phyloP scores from a whole-genome alignment of 495 filamentous ascomycete genomes.

The Chlorociboria aeruginascens region DNA sequence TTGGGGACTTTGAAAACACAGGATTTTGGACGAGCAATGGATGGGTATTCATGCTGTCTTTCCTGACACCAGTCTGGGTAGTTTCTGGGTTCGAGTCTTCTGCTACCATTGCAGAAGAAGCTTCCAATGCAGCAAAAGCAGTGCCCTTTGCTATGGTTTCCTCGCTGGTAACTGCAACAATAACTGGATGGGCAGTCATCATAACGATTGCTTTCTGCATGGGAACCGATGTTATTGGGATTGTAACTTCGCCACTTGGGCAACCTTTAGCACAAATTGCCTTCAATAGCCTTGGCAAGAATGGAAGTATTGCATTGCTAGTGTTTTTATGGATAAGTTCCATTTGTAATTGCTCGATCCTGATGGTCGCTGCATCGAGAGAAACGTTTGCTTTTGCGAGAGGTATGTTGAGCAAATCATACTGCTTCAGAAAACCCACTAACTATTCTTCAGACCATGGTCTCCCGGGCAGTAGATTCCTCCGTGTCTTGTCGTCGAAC shows the following conservation, averaged over 20 bases:
- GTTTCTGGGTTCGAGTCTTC: slow-evolving; percentile 12
- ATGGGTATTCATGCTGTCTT: slow-evolving; percentile 16
- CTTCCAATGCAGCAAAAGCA: slow-evolving; percentile 9
- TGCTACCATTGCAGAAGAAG: slow-evolving; percentile 14
- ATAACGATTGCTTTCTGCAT: slow-evolving; percentile 18
- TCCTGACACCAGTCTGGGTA: slow-evolving; percentile 16
- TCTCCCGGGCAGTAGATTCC: slow-evolving; percentile 10
- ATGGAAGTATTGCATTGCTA: slow-evolving; percentile 10
- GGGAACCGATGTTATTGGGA: slow-evolving; percentile 9
- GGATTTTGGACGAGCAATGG: slow-evolving; percentile 13
- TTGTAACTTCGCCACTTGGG: slow-evolving; percentile 5
- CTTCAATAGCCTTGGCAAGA: slow-evolving; percentile 12
- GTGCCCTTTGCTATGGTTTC: slow-evolving; percentile 16
- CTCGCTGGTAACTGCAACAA: slow-evolving; percentile 2
- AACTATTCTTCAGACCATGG: slow-evolving; percentile 9
- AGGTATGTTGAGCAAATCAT: background rate
- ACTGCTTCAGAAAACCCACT: background rate
- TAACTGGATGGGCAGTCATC: slow-evolving; percentile 13
- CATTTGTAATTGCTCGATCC: slow-evolving; percentile 16
- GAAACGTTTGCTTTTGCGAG: slow-evolving; percentile 16
- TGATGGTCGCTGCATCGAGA: slow-evolving; percentile 15
- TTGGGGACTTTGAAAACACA: slow-evolving; percentile 12
- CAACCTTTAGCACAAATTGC: slow-evolving; percentile 13
- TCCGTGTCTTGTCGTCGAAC: slow-evolving; percentile 13
- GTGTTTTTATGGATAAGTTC: slow-evolving; percentile 11